A percentile compares a stretch with the other conserved stretches of the same genome.
These are phyloP conservation scores for Phialophora macrospora DNA, from an alignment of 2,329 filamentous ascomycete species.

Conservation along the genomic window DNA sequence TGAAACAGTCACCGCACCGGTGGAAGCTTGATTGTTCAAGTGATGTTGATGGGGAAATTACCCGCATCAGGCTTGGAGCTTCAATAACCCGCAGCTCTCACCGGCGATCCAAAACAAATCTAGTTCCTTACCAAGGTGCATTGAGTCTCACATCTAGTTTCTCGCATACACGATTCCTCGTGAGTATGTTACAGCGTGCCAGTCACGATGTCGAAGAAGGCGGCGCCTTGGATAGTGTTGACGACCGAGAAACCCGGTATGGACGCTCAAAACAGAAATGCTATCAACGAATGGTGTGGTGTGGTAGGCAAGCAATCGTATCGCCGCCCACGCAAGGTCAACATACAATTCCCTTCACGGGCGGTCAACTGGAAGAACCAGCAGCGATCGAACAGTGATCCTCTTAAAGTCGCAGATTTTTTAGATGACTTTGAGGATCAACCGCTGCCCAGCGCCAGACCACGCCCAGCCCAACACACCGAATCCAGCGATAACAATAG, in stretches of 20 bases:
- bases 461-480: not conserved
- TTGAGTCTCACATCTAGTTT: not conserved
- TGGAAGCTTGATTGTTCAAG: not conserved
- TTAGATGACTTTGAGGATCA: not conserved
- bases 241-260: constrained; percentile 1
- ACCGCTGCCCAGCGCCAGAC: not conserved
- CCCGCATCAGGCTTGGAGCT: not conserved
- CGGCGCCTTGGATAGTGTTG: constrained; percentile 6
- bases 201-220: not conserved
- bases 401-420: not conserved
- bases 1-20: not conserved
- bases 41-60: not conserved
- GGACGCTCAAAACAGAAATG: constrained; percentile 8
- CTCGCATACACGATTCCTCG: not conserved
- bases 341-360: not conserved
- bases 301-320: not conserved
- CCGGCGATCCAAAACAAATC: not conserved
- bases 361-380: constrained; percentile 8
- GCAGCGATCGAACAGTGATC: not conserved
- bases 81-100: not conserved
- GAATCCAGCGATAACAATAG: not conserved
- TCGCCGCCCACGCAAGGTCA: not conserved
- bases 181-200: not conserved
- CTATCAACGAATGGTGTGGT: constrained; percentile 10
- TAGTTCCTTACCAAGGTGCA: not conserved